Percentiles rank a stretch among this genome's conserved stretches.
Conservation (phyloP, 768 basidiomycete species). For the Russula lepida region DNA sequence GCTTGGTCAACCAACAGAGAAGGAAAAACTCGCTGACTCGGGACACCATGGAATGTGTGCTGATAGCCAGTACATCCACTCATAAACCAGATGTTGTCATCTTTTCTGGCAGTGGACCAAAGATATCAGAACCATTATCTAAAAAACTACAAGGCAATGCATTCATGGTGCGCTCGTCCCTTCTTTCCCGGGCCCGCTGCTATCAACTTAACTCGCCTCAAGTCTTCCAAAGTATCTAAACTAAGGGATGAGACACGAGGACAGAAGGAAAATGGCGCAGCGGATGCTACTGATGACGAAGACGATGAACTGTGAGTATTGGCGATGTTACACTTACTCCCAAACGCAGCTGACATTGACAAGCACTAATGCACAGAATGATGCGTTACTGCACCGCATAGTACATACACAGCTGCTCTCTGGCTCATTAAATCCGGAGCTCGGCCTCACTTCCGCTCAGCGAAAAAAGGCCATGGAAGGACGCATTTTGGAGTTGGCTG, state of each 20-base stretch:
- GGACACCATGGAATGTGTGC: slow-evolving; percentile 33
- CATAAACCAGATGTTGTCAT: slow-evolving; percentile 44
- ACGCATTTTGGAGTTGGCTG: slow-evolving; percentile 65
- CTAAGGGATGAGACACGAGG: slow-evolving; percentile 29
- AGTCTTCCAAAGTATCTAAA: slow-evolving; percentile 76
- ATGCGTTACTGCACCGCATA: slow-evolving; percentile 66
- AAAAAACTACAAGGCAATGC: slow-evolving; percentile 46
- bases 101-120: slow-evolving; percentile 37
- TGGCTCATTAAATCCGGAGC: slow-evolving; percentile 55
- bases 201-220: slow-evolving; percentile 2
- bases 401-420: slow-evolving; percentile 75
- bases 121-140: slow-evolving; percentile 22
- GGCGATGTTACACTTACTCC: slow-evolving; percentile 6
- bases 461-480: slow-evolving; percentile 69
- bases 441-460: slow-evolving; percentile 56
- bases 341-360: not conserved
- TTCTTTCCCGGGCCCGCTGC: not conserved
- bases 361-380: slow-evolving; percentile 74
- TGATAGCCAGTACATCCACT: slow-evolving; percentile 29
- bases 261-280: slow-evolving; percentile 21
- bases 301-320: slow-evolving; percentile 43
- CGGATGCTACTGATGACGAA: slow-evolving; percentile 37
- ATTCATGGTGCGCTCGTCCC: slow-evolving; percentile 58
- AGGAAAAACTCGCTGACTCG: not conserved
- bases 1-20: not conserved